Evolutionary conservation across 345 rosid species (phyloP), one percentile per base, ranked within the genome.

Genomic region (Salix viminalis): DNA sequence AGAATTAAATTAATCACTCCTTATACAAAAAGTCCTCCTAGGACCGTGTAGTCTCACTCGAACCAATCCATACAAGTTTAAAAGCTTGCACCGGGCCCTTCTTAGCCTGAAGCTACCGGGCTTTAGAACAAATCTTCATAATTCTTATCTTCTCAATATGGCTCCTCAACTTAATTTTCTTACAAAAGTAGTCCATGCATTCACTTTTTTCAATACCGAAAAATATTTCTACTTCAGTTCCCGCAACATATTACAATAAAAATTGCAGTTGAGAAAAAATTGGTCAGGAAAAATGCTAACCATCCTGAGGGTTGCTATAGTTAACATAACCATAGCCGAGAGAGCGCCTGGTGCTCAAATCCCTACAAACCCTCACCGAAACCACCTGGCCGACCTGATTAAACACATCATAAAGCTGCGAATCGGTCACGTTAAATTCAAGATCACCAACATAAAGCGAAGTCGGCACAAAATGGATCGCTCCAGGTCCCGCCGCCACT

Each of bases 291-390:
- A 30, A 52, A 71, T 4, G 39, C 84, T 64, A 54, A 81, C 84
- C 84, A 42, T 81, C 84, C 41, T 74, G 81, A 24, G 75, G 64
- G 36, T 50, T 78, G 84, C 37, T 77, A 14, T 69, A 81, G 69
- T 81, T 81, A 6, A 81, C 81, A 30, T 81, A 81, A 37, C 75
- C 84, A 44, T 82, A 82, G 36, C 84, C 81, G 2, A 82, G 78
- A 3, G 84, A 82, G 12, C 72, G 42, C 23, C 79, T 34, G 48
- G 76, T 74, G 9, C 30, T 69, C 79, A 73, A 58, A 70, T 82
- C 82, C 65, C 79, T 56, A n/a, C 84, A 82, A 52, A 78, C 79
- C 19, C 84, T 70, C 36, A 82, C 72, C 34, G 82, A 82, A 6
- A 82, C 76, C 32, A 82, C 82, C 70, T 73, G 76, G 6, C 74